Evolutionary conservation across 306 rosid genomes (phyloP).

Genomic region (Sechiopsis laciniata): DNA sequence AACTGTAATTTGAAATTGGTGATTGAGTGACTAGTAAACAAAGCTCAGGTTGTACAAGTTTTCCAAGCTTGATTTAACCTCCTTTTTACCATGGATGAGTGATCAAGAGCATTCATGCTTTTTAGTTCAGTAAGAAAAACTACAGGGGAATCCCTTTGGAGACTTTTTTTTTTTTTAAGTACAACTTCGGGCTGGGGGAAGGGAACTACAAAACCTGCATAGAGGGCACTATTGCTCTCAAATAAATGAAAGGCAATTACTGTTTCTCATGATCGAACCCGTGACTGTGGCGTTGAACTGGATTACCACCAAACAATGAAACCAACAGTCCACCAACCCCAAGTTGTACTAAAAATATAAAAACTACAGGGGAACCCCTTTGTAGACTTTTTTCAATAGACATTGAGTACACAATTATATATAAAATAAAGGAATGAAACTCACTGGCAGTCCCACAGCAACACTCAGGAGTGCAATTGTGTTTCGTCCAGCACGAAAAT

Average conservation of each 20-base stretch:
- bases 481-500: constrained; percentile 78
- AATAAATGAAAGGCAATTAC: no score
- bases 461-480: constrained; percentile 82
- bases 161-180: no score
- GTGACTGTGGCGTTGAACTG: no score
- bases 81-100: neutral
- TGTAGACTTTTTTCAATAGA: neutral
- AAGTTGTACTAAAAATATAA: no score
- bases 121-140: neutral
- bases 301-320: no score
- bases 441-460: constrained; percentile 92
- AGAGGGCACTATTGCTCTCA: no score
- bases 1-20: neutral
- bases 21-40: neutral
- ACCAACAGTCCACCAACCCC: no score
- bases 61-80: neutral
- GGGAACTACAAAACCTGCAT: no score
- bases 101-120: neutral
- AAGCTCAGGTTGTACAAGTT: neutral
- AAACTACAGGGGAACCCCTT: neutral
- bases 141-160: neutral
- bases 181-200: no score
- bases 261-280: no score
- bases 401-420: constrained; percentile 11
- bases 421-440: constrained; percentile 27